Conservation (phyloP, 257 asterid genomes). For the Osmanthus fragrans region DNA sequence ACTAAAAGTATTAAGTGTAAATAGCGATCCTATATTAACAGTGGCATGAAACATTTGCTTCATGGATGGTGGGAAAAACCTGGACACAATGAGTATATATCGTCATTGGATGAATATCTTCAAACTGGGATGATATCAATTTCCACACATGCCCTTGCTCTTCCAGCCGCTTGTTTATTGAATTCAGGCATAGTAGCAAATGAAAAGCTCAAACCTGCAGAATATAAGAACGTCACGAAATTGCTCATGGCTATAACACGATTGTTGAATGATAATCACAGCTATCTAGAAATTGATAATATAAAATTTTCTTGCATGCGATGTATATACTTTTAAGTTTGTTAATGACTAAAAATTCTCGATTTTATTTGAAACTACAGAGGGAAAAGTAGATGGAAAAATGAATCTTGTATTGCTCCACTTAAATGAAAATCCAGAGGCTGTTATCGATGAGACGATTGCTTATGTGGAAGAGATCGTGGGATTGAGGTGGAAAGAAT, state of each 20-base stretch:
- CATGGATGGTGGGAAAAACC: conserved; percentile 63
- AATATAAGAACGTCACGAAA: conserved; percentile 29
- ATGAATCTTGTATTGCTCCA: conserved; percentile 53
- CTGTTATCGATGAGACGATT: conserved; percentile 35
- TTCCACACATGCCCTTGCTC: conserved; percentile 42
- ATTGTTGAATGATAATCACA: conserved; percentile 52
- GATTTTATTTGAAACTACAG: conserved; percentile 27
- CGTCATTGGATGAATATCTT: conserved; percentile 50
- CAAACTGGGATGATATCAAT: conserved; percentile 42
- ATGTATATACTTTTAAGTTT: neutral
- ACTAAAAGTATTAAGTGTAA: neutral
- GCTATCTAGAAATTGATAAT: conserved; percentile 47
- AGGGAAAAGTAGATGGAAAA: conserved; percentile 57
- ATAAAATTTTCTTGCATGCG: too few relatives aligned
- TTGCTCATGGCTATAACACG: conserved; percentile 55
- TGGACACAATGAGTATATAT: conserved; percentile 44
- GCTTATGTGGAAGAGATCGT: conserved; percentile 28
- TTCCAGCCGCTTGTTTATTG: conserved; percentile 42
- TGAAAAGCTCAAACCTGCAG: conserved; percentile 6
- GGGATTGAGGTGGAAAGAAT: conserved; percentile 38
- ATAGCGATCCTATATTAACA: neutral
- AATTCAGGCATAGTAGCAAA: conserved; percentile 4
- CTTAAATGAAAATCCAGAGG: conserved; percentile 35
- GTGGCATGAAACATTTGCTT: conserved; percentile 60
- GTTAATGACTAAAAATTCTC: neutral